Percentiles rank a stretch among this genome's conserved stretches.
These are phyloP conservation scores for Russula sp. DNA, from an alignment of 768 basidiomycete species.

Conservation along the genomic window DNA sequence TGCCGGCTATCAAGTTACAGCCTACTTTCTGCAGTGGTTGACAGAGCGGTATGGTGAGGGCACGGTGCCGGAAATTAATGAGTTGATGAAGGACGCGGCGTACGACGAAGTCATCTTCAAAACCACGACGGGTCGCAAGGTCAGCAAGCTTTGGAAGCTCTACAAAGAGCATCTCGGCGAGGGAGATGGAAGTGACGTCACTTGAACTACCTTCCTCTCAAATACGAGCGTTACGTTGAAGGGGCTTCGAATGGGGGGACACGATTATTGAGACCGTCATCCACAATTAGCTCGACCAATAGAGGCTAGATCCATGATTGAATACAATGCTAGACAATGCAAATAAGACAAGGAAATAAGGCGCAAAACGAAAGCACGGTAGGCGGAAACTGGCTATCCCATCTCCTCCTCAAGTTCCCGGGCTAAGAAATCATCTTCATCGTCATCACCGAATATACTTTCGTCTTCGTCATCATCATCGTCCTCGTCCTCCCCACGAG, in stretches of 20 bases:
- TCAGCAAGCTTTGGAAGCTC: conserved; percentile 49
- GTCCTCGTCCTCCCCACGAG: conserved; percentile 22
- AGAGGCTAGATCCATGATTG: conserved; percentile 10
- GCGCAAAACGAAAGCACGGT: neutral
- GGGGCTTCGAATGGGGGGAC: neutral
- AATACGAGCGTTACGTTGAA: neutral
- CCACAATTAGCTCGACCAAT: conserved; percentile 8
- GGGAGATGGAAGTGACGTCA: neutral
- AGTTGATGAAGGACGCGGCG: conserved; percentile 37
- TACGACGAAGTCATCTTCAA: conserved; percentile 50
- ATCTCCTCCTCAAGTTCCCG: conserved; percentile 69
- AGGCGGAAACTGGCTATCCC: conserved; percentile 41
- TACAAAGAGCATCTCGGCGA: conserved; percentile 42
- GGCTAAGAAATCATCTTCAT: conserved; percentile 77
- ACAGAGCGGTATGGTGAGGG: conserved; percentile 47
- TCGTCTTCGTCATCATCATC: conserved; percentile 42
- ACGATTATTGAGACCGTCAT: neutral
- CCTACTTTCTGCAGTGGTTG: conserved; percentile 66
- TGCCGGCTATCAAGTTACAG: conserved; percentile 67
- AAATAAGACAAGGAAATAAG: neutral
- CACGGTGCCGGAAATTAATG: conserved; percentile 53
- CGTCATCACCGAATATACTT: conserved; percentile 38
- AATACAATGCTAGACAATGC: conserved; percentile 10
- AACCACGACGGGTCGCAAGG: conserved; percentile 42
- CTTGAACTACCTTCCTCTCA: no score